Percentiles rank a stretch among this genome's conserved stretches.
Conservation (phyloP, 116 monocot genomes). For the Dioscorea cayenensis region DNA sequence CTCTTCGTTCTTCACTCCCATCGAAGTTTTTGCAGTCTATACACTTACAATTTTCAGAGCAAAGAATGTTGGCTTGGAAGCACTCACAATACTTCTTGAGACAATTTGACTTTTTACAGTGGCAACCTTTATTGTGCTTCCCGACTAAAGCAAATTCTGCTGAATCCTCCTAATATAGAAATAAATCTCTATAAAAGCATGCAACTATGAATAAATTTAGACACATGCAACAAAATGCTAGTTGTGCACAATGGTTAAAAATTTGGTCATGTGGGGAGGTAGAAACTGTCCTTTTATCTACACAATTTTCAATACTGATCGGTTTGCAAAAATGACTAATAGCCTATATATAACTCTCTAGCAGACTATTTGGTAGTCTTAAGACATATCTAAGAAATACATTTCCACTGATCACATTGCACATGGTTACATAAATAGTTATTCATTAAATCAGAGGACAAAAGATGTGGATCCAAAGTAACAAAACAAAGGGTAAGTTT, state of each 20-base stretch:
- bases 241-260: too few species aligned
- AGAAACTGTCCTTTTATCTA: too few species aligned
- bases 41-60: conserved; percentile 96
- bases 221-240: too few species aligned
- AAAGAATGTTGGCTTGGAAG: conserved; percentile 95
- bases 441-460: background rate
- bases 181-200: background rate
- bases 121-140: conserved; percentile 96
- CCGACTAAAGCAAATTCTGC: conserved; percentile 59
- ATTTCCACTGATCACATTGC: too few species aligned
- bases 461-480: background rate
- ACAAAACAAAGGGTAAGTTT: background rate
- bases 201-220: background rate
- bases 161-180: conserved; percentile 46
- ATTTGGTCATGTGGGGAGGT: too few species aligned
- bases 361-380: too few species aligned
- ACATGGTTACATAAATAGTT: too few species aligned
- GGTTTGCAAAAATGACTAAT: too few species aligned
- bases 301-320: too few species aligned
- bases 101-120: conserved; percentile 96
- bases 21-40: conserved; percentile 91
- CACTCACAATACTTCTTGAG: conserved; percentile 99
- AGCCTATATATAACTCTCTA: too few species aligned
- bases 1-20: conserved; percentile 79
- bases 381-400: too few species aligned